Evolutionary conservation across 2,329 filamentous ascomycete species (phyloP).

Genomic region (Aspergillus phoenicis): DNA sequence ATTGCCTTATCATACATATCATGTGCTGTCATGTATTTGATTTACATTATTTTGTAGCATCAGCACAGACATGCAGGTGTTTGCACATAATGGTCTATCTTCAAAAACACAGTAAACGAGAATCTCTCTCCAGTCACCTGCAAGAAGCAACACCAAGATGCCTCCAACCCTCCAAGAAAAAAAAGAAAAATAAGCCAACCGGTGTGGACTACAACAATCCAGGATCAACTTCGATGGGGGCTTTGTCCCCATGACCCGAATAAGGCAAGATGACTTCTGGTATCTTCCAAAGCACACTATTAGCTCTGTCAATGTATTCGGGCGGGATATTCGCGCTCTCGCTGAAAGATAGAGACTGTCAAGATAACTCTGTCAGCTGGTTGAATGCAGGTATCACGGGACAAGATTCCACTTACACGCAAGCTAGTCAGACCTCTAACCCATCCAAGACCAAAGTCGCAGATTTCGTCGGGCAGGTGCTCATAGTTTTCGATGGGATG

Average conservation of each 20-base stretch:
- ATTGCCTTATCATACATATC: not conserved
- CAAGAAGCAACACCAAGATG: not conserved
- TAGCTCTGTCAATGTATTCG: slow-evolving; percentile 26
- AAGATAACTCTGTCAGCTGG: not conserved
- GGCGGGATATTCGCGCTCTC: slow-evolving; percentile 29
- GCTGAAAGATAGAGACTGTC: slow-evolving; percentile 33
- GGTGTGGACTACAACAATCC: slow-evolving; percentile 13
- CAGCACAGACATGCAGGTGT: not conserved
- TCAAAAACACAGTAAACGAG: not conserved
- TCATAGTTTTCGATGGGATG: slow-evolving; percentile 16
- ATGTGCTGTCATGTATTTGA: not conserved
- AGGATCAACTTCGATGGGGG: slow-evolving; percentile 31
- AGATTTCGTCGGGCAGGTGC: slow-evolving; percentile 9
- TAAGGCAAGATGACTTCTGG: slow-evolving; percentile 30
- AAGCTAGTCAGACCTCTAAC: slow-evolving; percentile 27
- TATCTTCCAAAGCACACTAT: slow-evolving; percentile 31
- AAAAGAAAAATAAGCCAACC: not conserved
- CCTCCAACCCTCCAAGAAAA: not conserved
- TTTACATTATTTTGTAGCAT: not conserved
- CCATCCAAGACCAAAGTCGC: slow-evolving; percentile 32
- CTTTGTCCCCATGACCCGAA: slow-evolving; percentile 11
- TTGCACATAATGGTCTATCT: not conserved
- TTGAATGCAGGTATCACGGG: not conserved
- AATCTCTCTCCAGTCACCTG: not conserved
- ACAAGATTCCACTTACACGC: slow-evolving; percentile 21